Base-by-base conservation (phyloP, 2,329 filamentous ascomycete genomes). In the Penicillium sp. region DNA sequence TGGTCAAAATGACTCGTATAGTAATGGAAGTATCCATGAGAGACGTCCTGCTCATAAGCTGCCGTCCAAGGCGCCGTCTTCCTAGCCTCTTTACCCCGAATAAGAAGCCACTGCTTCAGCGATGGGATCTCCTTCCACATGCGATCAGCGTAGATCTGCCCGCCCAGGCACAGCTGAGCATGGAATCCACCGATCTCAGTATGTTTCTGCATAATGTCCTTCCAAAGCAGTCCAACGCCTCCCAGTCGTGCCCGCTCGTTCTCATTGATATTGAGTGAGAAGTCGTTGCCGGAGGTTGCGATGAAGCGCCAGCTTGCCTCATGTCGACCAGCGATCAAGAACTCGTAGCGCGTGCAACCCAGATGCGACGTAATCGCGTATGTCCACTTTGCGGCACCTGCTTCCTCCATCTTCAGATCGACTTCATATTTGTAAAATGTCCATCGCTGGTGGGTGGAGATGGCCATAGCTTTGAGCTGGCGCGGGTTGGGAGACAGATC, bases 1-100 rank as follows among this genome's bases (percentile, higher is more conserved):
- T 99, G 95, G 74, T 99, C 95, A 75, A 99, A 98, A 76, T 98
- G 94, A 69, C 93, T 97, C 1, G 93, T 97, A 75, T 99, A 99
- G 77, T 97, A 99, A 77, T 99, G 95, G 78, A 99, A 99, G 80
- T 97, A 99, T 7, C 95, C 93, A 78, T 98, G 93, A 2, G 90
- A 89, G 19, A 97, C 92, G 73, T 99, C 95, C 73, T 99, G 94
- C 73, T 99, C 93, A 70, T 98, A 92, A 54, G 92, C 90, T 3
- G 94, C 92, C 7, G 93, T 97, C 95, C 95, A 99, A 48, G 89
- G 85, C 0, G 92, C 90, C 69, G 89, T 96, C 81, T 93, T 96
- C 62, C 96, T 86, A 69, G 93, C 95, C 60, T 98, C 95, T 68
- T 97, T 93, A 6, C 95, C 95, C 70, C 90, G 93, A 79, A 93